Base-by-base conservation (phyloP, 2,329 filamentous ascomycete genomes). In the Aspergillus phoenicis region DNA sequence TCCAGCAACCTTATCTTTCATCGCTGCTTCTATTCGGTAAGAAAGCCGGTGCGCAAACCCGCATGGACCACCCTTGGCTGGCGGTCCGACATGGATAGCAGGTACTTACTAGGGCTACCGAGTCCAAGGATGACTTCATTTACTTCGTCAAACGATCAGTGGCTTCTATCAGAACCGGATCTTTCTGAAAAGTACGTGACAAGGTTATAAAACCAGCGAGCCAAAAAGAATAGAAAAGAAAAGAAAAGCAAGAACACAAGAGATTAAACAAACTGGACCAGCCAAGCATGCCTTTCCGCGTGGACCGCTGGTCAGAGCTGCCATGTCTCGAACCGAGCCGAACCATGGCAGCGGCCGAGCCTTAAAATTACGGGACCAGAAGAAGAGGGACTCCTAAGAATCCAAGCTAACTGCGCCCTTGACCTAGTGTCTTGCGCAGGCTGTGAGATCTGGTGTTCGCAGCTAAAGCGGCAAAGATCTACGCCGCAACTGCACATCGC, bases 321-420 rank as follows among this genome's bases (percentile, higher is more conserved):
- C 52, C 39, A 57, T 57, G 56, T 64, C 54, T 63, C 52, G 61
- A 66, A 62, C 64, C 61, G 52, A 63, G 39, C 55, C 55, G 59
- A 60, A 53, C 41, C 47, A 62, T 61, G 58, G 43, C 43, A 57
- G 57, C 49, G 59, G 47, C 57, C 53, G 58, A 62, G 54, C 51
- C 43, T 41, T 41, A 59, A 52, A 49, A 33, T 13, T 51, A 51
- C 33, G 36, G 33, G 17, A 26, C 48, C 39, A 13, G 49, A 49
- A 53, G 20, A 17, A 13, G 11, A 60, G 52, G 10, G 41, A 54
- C 26, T 36, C 11, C 10, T 36, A 43, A 30, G 20, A 41, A 15
- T n/a, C 24, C 39, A 22, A 51, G 47, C 47, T 51, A 28, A 28
- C 47, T 51, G 47, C n/a, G 26, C 47, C 26, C 26, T 51, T 28